These are phyloP conservation scores for Phytophthora vignae DNA, from an alignment of 352 stramenopile species.

Conservation along the genomic window DNA sequence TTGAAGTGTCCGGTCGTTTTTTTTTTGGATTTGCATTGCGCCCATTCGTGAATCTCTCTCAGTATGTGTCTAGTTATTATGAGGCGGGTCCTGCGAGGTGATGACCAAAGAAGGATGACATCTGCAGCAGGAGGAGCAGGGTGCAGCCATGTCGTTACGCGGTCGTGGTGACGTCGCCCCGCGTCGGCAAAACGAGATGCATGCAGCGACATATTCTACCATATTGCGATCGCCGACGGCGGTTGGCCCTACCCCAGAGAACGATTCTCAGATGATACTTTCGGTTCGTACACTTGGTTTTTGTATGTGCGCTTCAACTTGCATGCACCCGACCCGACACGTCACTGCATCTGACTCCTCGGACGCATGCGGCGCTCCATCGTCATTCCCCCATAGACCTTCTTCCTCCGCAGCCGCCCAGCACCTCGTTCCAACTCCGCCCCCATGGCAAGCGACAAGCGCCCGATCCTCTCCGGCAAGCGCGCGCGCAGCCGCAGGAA, in stretches of 20 bases:
- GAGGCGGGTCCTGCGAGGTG: background rate
- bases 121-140: background rate
- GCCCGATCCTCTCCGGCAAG: constrained; percentile 71
- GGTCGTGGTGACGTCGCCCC: background rate
- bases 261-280: constrained; percentile 20
- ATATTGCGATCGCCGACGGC: constrained; percentile 15
- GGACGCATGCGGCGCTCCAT: constrained; percentile 8
- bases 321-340: constrained; percentile 33
- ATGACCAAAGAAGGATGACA: background rate
- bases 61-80: too few relatives aligned
- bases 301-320: constrained; percentile 45
- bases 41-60: constrained; percentile 1
- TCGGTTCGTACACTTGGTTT: constrained; percentile 38
- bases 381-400: constrained; percentile 28
- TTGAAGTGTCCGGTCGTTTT: constrained; percentile 11
- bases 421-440: background rate
- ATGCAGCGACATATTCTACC: background rate
- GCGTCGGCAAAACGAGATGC: background rate
- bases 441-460: constrained; percentile 69
- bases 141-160: background rate
- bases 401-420: background rate
- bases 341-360: constrained; percentile 11
- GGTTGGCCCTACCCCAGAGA: constrained; percentile 25
- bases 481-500: constrained; percentile 70
- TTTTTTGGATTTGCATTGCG: constrained; percentile 7